Percentiles rank a stretch among this genome's conserved stretches.
Conservation (phyloP, 805 yeast species). For the Metschnikowia peoriensis region DNA sequence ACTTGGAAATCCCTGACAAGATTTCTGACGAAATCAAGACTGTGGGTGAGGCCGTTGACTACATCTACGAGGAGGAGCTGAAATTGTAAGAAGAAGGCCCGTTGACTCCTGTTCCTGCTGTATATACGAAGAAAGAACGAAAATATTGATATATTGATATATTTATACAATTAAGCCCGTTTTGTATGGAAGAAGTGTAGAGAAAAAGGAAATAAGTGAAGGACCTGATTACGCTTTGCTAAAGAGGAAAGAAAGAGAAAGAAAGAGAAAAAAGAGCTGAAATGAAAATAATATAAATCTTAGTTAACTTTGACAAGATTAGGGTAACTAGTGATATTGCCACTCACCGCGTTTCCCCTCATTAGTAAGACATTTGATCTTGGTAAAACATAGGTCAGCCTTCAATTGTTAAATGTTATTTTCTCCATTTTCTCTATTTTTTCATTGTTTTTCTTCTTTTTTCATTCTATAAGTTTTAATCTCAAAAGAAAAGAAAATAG, state of each 20-base stretch:
- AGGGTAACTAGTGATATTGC: not conserved
- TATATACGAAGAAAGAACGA: constrained; percentile 9
- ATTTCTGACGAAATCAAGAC: constrained; percentile 92
- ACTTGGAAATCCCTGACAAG: constrained; percentile 82
- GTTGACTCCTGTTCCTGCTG: constrained; percentile 4
- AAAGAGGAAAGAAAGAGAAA: no score
- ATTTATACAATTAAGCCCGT: no score
- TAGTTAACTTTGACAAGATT: not conserved
- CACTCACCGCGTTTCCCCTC: not conserved
- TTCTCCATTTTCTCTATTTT: no score
- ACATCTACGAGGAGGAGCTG: constrained; percentile 65
- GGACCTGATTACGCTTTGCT: no score
- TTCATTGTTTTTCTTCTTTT: no score
- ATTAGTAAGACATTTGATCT: not conserved
- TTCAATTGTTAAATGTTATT: not conserved
- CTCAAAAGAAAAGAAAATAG: no score
- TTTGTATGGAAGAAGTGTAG: no score
- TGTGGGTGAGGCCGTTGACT: constrained; percentile 89
- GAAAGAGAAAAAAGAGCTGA: no score
- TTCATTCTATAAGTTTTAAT: no score
- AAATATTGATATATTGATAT: not conserved
- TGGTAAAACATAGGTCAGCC: not conserved
- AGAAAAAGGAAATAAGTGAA: no score
- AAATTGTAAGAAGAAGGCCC: constrained; percentile 26
- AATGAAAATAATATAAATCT: no score